Evolutionary conservation across 2,329 filamentous ascomycete species (phyloP).

Genomic region (Aspergillus pseudoviridinutans): DNA sequence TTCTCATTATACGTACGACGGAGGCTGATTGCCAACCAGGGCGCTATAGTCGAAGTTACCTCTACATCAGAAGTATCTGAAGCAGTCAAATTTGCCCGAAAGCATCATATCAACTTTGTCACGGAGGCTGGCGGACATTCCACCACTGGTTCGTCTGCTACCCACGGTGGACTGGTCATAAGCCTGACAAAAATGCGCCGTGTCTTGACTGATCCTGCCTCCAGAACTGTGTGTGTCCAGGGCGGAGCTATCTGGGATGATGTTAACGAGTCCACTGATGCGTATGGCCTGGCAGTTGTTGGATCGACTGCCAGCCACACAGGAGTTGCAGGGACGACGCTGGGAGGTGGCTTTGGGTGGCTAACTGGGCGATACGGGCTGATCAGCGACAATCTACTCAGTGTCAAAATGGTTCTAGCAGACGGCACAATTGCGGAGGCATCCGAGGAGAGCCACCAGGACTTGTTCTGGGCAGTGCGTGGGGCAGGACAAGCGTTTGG

Average conservation of each 20-base stretch:
- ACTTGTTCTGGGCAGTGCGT: conserved; percentile 47
- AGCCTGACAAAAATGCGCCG: not conserved
- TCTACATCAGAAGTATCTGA: conserved; percentile 4
- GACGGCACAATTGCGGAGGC: conserved; percentile 32
- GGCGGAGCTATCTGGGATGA: conserved; percentile 26
- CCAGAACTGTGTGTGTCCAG: not conserved
- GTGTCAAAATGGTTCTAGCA: conserved; percentile 35
- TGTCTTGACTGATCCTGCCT: not conserved
- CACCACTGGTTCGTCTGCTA: not conserved
- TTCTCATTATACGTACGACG: not conserved
- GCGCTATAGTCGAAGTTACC: conserved; percentile 11
- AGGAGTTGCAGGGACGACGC: conserved; percentile 55
- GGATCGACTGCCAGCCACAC: conserved; percentile 60
- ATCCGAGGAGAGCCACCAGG: conserved; percentile 41
- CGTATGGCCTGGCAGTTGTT: conserved; percentile 54
- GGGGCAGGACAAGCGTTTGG: conserved; percentile 44
- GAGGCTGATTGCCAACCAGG: not conserved
- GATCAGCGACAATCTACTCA: conserved; percentile 46
- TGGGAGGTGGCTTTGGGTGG: conserved; percentile 57
- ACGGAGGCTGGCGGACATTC: not conserved
- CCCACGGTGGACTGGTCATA: conserved; percentile 1
- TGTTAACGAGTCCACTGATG: conserved; percentile 49
- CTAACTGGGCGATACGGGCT: conserved; percentile 53
- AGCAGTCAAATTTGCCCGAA: not conserved
- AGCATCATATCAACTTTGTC: not conserved